Conservation (phyloP, 2,329 filamentous ascomycete species). For the Colletotrichum cereale region DNA sequence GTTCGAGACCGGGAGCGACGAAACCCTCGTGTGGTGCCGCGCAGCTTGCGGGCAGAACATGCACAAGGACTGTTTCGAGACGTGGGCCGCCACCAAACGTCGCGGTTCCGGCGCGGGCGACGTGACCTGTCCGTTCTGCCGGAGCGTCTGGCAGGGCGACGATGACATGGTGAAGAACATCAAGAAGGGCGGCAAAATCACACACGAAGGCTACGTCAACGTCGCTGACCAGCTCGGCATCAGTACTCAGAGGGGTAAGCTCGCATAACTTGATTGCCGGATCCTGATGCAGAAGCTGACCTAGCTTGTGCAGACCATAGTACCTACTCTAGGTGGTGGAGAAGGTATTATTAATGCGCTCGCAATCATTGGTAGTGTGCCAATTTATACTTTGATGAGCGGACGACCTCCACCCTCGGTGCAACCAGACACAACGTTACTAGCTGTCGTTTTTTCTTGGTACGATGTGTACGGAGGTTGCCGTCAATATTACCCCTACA, state of each 20-base stretch:
- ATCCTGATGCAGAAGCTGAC: neutral
- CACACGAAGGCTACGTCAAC: constrained; percentile 71
- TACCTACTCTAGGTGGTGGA: neutral
- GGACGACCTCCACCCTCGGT: neutral
- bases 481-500: no score
- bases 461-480: neutral
- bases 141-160: constrained; percentile 67
- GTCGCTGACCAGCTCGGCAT: constrained; percentile 56
- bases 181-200: constrained; percentile 54
- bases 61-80: constrained; percentile 65
- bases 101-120: constrained; percentile 45
- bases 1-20: constrained; percentile 52
- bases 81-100: constrained; percentile 65
- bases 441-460: neutral
- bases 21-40: constrained; percentile 63
- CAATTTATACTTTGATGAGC: neutral
- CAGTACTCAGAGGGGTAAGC: neutral
- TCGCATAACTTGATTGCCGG: neutral
- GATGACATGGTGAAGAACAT: constrained; percentile 58
- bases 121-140: constrained; percentile 73
- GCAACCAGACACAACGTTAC: neutral
- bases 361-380: neutral
- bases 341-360: neutral
- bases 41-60: constrained; percentile 68
- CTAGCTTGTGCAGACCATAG: neutral